Conservation (phyloP, 331 rosid species). For the Malus hybrid region DNA sequence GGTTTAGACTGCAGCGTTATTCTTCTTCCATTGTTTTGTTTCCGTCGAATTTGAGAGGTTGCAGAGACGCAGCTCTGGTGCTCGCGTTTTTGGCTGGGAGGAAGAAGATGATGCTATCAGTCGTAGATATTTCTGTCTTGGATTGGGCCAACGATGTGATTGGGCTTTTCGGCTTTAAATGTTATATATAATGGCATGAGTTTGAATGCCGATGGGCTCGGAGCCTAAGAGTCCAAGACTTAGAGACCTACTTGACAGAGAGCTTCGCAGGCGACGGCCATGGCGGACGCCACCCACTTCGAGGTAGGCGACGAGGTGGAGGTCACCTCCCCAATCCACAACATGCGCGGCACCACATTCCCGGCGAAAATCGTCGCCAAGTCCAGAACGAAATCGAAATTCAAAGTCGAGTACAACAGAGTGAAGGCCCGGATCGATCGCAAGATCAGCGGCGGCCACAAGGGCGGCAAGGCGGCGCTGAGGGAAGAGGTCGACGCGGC, state of each 20-base stretch:
- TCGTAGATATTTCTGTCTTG: not conserved
- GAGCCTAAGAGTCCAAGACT: too few relatives aligned
- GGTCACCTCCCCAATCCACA: conserved; percentile 12
- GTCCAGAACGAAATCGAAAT: not conserved
- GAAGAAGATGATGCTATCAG: not conserved
- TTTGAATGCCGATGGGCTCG: too few relatives aligned
- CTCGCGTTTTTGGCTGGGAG: not conserved
- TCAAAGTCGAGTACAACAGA: conserved; percentile 22
- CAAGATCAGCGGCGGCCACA: not conserved
- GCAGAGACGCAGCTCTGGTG: too few relatives aligned
- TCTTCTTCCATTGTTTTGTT: not conserved
- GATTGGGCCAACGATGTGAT: not conserved
- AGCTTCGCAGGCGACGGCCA: not conserved
- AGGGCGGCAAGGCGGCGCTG: not conserved
- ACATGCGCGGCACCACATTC: conserved; percentile 21
- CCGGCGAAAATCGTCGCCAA: conserved; percentile 18
- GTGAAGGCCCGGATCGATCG: not conserved
- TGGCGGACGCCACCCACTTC: conserved; percentile 1
- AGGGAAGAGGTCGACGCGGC: conserved; percentile 12
- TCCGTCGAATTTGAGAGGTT: not conserved
- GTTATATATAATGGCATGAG: too few relatives aligned
- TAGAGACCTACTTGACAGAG: not conserved
- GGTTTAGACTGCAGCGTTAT: not conserved
- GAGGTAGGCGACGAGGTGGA: conserved; percentile 24
- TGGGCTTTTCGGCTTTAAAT: too few relatives aligned